Conservation (phyloP, 192 early-diverging fungal species). For the Coemansia sp. region DNA sequence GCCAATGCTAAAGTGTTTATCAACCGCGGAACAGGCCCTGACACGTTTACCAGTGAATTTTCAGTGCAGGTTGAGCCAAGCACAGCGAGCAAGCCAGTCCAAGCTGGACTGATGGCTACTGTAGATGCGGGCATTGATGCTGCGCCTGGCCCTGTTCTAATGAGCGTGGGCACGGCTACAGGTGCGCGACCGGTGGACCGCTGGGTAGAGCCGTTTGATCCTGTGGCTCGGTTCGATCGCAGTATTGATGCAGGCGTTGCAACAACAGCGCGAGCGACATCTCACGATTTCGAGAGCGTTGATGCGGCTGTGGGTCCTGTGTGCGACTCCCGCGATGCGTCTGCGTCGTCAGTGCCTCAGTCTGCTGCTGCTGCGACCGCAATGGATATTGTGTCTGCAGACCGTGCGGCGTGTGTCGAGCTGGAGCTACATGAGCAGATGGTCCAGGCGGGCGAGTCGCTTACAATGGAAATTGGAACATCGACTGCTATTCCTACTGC, state of each 20-base stretch:
- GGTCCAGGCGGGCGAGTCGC: slow-evolving; percentile 7
- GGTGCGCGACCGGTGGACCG: slow-evolving; percentile 14
- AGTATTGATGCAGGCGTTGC: slow-evolving; percentile 5
- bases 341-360: slow-evolving; percentile 7
- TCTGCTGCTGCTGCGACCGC: slow-evolving; percentile 6
- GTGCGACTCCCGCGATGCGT: slow-evolving; percentile 7
- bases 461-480: background rate
- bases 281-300: slow-evolving; percentile 13
- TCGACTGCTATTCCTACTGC: background rate
- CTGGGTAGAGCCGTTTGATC: slow-evolving; percentile 46
- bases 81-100: slow-evolving; percentile 12
- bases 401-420: slow-evolving; percentile 10
- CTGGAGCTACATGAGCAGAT: background rate
- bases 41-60: slow-evolving; percentile 18
- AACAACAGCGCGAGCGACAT: slow-evolving; percentile 14
- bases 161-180: slow-evolving; percentile 18
- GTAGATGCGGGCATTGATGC: slow-evolving; percentile 30
- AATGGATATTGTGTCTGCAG: background rate
- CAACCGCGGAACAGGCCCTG: slow-evolving; percentile 27
- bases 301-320: slow-evolving; percentile 19
- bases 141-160: slow-evolving; percentile 10
- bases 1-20: slow-evolving; percentile 25
- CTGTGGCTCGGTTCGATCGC: slow-evolving; percentile 18
- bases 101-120: slow-evolving; percentile 16
- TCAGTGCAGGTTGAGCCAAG: slow-evolving; percentile 33